Evolutionary conservation across 192 early-diverging fungal species (phyloP), one percentile per base, ranked within the genome.

Genomic region (Backusella sp.): DNA sequence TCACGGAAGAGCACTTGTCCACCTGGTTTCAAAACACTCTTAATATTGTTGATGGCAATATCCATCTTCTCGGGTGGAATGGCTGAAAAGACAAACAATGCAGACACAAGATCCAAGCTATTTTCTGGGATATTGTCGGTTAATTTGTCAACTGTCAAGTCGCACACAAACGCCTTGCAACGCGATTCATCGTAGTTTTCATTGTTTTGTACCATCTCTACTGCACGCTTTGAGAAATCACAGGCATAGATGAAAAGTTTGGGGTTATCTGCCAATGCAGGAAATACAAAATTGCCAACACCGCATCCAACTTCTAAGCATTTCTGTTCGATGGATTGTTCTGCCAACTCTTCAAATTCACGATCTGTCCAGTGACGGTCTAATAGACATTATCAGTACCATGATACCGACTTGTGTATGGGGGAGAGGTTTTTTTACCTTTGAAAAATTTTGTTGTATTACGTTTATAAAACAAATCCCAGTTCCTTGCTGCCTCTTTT

Each of bases 331-430:
- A 35, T 53, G 26, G 62, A 11, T 26, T 78, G 52, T 75, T 73
- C 26, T 23, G 76, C 76, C 53, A 98, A 82, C 78, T 98, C 95
- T 36, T 91, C 89, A 84, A 98, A 99, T 81, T 98, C 98, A 4
- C 96, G 84, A 76, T 94, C 94, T 6, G 95, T 94, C 98, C 98
- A 99, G 83, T 98, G 93, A 37, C 98, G 85, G 85, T 99, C 96
- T 80, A 56, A 15, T 11, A 7, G 59, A 36, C 12, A 0, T 1
- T 5, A 14, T 56, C 11, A 49, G 17, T 30, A 59, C 26, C 6
- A 32, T 15, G 12, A 23, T 23, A 21, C 26, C 3, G 6, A 3
- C 6, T 41, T 35, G 32, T 32, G 32, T 32, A 3, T 32, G 32
- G 3, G 3, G 32, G 0, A 19, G 19, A 5, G 36, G 26, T 1